A percentile compares a stretch with the other conserved stretches of the same genome.
Conservation (phyloP, 2,329 filamentous ascomycete genomes). For the Tolypocladium ovalisporum region DNA sequence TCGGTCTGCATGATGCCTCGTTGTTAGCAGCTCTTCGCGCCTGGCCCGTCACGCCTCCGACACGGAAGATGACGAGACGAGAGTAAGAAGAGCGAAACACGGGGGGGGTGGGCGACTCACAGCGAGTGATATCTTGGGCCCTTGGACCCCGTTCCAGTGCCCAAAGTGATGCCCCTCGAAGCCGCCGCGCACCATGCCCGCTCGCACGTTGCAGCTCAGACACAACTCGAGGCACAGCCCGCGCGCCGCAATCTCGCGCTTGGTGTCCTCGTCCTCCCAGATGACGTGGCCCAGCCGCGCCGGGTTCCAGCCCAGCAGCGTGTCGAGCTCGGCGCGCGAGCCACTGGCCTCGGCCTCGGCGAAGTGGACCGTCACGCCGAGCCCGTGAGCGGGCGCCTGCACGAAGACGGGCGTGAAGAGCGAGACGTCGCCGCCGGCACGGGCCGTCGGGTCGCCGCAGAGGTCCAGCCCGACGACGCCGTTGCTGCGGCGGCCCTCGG, state of each 20-base stretch:
- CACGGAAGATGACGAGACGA: no score
- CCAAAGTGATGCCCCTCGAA: constrained; percentile 67
- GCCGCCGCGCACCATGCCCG: constrained; percentile 58
- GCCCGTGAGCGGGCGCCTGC: constrained; percentile 38
- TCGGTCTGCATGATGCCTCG: constrained; percentile 50
- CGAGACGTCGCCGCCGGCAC: constrained; percentile 44
- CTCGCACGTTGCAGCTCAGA: constrained; percentile 70
- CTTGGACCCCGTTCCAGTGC: constrained; percentile 51
- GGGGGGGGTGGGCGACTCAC: constrained; percentile 38
- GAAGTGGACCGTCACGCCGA: constrained; percentile 67
- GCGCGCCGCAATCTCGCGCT: constrained; percentile 37
- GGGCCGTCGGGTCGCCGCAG: constrained; percentile 56
- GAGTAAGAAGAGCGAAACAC: neutral
- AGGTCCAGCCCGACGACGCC: constrained; percentile 68
- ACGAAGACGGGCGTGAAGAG: constrained; percentile 49
- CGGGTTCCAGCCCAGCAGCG: constrained; percentile 54
- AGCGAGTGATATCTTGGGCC: constrained; percentile 53
- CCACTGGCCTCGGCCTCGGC: constrained; percentile 54
- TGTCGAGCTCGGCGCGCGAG: constrained; percentile 47
- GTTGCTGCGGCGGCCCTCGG: constrained; percentile 25
- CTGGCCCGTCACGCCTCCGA: neutral
- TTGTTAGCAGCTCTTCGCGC: neutral
- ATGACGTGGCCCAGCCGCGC: constrained; percentile 70
- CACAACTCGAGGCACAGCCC: constrained; percentile 64
- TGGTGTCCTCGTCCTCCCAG: constrained; percentile 53